phyloP scores from a whole-genome alignment of 1,284 basidiomycete species.

The Cystobasidium pallidum region DNA sequence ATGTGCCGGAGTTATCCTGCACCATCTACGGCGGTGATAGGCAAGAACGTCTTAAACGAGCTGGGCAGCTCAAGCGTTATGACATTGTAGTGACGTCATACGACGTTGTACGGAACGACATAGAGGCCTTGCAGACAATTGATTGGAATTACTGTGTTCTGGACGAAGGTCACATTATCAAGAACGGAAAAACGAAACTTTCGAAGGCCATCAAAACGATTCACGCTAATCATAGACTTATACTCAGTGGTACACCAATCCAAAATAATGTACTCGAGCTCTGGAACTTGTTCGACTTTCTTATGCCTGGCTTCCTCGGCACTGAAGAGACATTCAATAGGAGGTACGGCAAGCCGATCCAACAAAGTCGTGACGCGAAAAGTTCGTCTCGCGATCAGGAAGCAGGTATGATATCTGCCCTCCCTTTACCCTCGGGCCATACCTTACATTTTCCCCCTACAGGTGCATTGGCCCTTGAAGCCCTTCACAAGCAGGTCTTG shows the following conservation, averaged over 20 bases:
- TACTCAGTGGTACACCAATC: slow-evolving; percentile 96
- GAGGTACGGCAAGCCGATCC: slow-evolving; percentile 91
- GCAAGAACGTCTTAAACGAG: slow-evolving; percentile 75
- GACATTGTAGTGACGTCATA: slow-evolving; percentile 97
- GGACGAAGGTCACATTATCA: slow-evolving; percentile 98
- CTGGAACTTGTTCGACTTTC: slow-evolving; percentile 98
- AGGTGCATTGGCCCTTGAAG: slow-evolving; percentile 91
- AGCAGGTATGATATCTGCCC: slow-evolving; percentile 67
- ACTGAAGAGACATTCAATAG: slow-evolving; percentile 95
- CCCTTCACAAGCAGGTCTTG: slow-evolving; percentile 97
- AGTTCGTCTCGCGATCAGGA: slow-evolving; percentile 82
- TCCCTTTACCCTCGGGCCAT: neutral
- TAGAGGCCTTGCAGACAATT: slow-evolving; percentile 71
- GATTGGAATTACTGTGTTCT: slow-evolving; percentile 96
- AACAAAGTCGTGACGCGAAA: slow-evolving; percentile 93
- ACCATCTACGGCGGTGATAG: slow-evolving; percentile 89
- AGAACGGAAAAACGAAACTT: slow-evolving; percentile 96
- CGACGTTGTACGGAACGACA: slow-evolving; percentile 95
- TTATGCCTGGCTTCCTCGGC: slow-evolving; percentile 99
- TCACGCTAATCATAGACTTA: slow-evolving; percentile 85
- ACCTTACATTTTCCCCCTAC: slow-evolving; percentile 19
- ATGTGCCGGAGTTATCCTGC: slow-evolving; percentile 80
- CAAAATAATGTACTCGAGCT: slow-evolving; percentile 99
- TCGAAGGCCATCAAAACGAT: slow-evolving; percentile 94
- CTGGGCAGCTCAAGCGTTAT: slow-evolving; percentile 68